Conservation (phyloP, 2,329 filamentous ascomycete species). For the Talaromyces sp. region DNA sequence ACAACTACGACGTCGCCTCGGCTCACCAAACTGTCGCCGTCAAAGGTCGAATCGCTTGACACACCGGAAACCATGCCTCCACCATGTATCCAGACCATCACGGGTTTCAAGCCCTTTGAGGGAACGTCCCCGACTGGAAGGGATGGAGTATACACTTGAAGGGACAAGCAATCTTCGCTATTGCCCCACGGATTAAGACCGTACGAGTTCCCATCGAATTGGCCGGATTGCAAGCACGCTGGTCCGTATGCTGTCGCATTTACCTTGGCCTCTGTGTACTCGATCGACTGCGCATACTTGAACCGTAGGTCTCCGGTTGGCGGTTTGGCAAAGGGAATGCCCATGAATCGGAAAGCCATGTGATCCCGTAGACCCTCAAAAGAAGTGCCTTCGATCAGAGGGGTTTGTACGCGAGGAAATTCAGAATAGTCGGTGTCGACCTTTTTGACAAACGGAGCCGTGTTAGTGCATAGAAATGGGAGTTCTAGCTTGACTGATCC, state of each 20-base stretch:
- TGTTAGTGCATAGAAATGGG: conserved; percentile 9
- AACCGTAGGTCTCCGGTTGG: conserved; percentile 25
- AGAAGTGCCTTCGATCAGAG: not conserved
- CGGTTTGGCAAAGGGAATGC: conserved; percentile 28
- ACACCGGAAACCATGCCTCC: conserved; percentile 39
- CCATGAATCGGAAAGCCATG: conserved; percentile 10
- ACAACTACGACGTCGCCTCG: conserved; percentile 45
- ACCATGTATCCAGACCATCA: conserved; percentile 44
- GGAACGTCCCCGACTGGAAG: not conserved
- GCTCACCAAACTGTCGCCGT: conserved; percentile 31
- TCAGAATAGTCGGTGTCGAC: conserved; percentile 8
- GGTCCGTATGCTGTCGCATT: conserved; percentile 20
- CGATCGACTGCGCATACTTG: conserved; percentile 20
- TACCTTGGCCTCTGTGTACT: conserved; percentile 14
- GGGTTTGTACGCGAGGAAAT: conserved; percentile 6
- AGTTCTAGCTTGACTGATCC: not conserved
- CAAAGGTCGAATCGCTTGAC: conserved; percentile 25
- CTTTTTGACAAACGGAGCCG: conserved; percentile 1
- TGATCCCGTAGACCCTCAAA: conserved; percentile 8
- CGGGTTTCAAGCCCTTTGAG: conserved; percentile 24
- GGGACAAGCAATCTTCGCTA: conserved; percentile 28
- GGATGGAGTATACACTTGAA: conserved; percentile 20
- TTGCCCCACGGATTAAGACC: conserved; percentile 11
- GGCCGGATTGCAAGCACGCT: conserved; percentile 24
- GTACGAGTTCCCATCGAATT: conserved; percentile 5